phyloP scores from a whole-genome alignment of 805 yeast species.

The Barnettozyma salicaria region DNA sequence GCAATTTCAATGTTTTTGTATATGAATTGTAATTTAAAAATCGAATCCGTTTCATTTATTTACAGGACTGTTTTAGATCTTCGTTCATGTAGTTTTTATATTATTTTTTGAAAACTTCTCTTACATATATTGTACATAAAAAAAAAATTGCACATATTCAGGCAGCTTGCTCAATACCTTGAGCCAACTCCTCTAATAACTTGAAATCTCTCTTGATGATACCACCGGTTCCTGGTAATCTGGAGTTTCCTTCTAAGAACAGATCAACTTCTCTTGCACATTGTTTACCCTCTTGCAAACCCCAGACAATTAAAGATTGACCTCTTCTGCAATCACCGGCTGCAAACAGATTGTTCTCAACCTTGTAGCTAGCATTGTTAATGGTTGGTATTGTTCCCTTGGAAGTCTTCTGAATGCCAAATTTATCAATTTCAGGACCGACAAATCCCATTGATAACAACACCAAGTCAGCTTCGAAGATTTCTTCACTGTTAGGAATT shows the following conservation, averaged over 20 bases:
- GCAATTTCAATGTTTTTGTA: too few species aligned
- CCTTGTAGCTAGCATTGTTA: slow-evolving; percentile 58
- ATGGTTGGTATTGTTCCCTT: slow-evolving; percentile 74
- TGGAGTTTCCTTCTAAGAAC: slow-evolving; percentile 68
- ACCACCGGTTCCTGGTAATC: slow-evolving; percentile 91
- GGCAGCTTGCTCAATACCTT: slow-evolving; percentile 16
- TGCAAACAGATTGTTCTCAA: slow-evolving; percentile 71
- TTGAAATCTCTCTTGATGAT: slow-evolving; percentile 80
- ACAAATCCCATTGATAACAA: slow-evolving; percentile 95
- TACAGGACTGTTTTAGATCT: too few species aligned
- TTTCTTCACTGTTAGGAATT: slow-evolving; percentile 89
- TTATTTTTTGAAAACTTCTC: neutral
- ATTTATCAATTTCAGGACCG: slow-evolving; percentile 86
- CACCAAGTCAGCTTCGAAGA: slow-evolving; percentile 92
- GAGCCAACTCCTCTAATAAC: slow-evolving; percentile 68
- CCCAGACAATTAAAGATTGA: slow-evolving; percentile 97
- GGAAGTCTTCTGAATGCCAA: slow-evolving; percentile 59
- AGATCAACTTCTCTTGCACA: slow-evolving; percentile 92
- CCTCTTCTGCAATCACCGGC: slow-evolving; percentile 99
- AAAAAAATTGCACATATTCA: slow-evolving; percentile 4
- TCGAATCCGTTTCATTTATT: too few species aligned
- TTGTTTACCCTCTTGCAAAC: slow-evolving; percentile 98
- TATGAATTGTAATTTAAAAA: too few species aligned
- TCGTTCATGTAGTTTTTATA: too few species aligned
- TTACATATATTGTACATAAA: neutral